Conservation (phyloP, 2,329 filamentous ascomycete species). For the Tolypocladium cylindrosporum region DNA sequence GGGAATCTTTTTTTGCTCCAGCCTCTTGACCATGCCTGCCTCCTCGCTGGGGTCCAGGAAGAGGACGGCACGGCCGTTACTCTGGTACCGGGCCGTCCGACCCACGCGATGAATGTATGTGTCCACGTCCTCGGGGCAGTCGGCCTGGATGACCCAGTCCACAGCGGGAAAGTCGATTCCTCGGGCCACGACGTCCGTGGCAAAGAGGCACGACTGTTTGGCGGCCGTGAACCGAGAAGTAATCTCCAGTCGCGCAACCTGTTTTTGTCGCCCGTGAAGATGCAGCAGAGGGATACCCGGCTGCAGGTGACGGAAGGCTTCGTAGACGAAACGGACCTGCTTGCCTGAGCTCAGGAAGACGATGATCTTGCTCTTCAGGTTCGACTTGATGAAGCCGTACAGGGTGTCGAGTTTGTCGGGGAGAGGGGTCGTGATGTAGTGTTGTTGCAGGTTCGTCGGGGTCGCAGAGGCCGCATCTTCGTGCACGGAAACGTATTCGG, state of each 20-base stretch:
- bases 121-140: conserved; percentile 91
- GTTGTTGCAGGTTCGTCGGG: conserved; percentile 75
- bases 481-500: conserved; percentile 92
- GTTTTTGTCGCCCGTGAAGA: conserved; percentile 89
- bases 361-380: conserved; percentile 87
- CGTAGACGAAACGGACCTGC: conserved; percentile 92
- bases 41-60: conserved; percentile 93
- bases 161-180: conserved; percentile 94
- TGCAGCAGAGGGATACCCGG: conserved; percentile 90
- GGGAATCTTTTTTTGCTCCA: conserved; percentile 84
- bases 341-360: conserved; percentile 95
- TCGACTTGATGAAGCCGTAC: conserved; percentile 84
- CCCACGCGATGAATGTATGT: conserved; percentile 97
- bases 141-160: conserved; percentile 98
- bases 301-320: conserved; percentile 84
- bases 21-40: conserved; percentile 73
- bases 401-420: conserved; percentile 85
- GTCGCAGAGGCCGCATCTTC: conserved; percentile 72
- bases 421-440: conserved; percentile 79
- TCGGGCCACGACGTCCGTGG: conserved; percentile 88
- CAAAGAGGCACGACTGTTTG: conserved; percentile 81
- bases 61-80: conserved; percentile 75
- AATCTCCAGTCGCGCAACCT: conserved; percentile 78
- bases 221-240: conserved; percentile 73
- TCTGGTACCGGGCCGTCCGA: conserved; percentile 86